Percentiles rank a stretch among this genome's conserved stretches.
Conservation (phyloP, 2,329 filamentous ascomycete genomes). For the Fusarium setosum region DNA sequence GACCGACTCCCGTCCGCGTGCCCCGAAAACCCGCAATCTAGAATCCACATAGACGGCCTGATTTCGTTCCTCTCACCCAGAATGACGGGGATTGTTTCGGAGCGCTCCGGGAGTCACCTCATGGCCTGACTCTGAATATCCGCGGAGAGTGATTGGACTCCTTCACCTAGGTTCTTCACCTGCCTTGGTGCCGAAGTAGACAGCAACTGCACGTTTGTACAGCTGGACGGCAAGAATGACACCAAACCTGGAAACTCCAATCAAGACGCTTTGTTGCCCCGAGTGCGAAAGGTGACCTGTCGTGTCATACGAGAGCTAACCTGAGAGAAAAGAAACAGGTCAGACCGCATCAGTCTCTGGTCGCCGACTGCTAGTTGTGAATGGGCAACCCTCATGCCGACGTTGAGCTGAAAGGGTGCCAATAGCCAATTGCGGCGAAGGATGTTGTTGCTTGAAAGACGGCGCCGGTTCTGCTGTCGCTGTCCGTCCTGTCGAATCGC, state of each 20-base stretch:
- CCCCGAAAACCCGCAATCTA: background rate
- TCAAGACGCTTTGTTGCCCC: too few relatives aligned
- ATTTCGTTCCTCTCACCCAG: background rate
- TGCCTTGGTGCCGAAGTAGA: too few relatives aligned
- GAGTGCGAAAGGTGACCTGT: background rate
- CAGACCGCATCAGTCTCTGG: background rate
- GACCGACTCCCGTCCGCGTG: background rate
- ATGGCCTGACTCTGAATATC: constrained; percentile 24
- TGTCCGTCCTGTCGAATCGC: background rate
- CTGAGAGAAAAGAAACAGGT: background rate
- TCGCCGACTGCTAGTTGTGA: background rate
- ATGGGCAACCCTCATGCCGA: background rate
- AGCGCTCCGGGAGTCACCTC: constrained; percentile 22
- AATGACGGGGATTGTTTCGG: constrained; percentile 4
- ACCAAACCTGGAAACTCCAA: background rate
- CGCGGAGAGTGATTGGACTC: constrained; percentile 5
- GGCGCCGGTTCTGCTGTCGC: background rate
- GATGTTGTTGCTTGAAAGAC: background rate
- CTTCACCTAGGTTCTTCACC: background rate
- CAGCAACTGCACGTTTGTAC: background rate
- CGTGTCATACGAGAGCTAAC: background rate
- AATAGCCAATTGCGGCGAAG: background rate
- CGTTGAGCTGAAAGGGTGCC: background rate
- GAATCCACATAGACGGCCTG: constrained; percentile 1
- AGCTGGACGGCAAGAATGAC: constrained; percentile 10